Evolutionary conservation across 2,329 filamentous ascomycete species (phyloP).

Genomic region (Cyanodermella asteris): DNA sequence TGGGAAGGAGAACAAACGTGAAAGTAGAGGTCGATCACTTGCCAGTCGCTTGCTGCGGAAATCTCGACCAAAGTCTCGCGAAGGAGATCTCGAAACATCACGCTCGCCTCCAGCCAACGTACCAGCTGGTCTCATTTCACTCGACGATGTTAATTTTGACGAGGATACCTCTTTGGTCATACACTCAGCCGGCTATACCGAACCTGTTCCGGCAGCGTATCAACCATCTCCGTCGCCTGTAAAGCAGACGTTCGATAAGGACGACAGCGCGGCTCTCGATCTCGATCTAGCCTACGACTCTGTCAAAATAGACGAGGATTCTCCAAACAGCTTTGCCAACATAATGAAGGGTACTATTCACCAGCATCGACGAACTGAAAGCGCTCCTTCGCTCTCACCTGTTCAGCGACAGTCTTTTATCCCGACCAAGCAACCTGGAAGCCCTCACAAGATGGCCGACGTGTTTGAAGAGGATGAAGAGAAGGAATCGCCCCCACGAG

Average conservation of each 20-base stretch:
- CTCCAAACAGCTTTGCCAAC: slow-evolving; percentile 22
- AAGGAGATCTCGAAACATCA: no score
- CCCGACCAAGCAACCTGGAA: slow-evolving; percentile 15
- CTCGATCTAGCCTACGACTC: slow-evolving; percentile 82
- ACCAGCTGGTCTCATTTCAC: slow-evolving; percentile 17
- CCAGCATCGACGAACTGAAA: slow-evolving; percentile 27
- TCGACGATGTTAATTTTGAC: slow-evolving; percentile 25
- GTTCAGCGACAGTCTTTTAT: slow-evolving; percentile 21
- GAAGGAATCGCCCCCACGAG: slow-evolving; percentile 14
- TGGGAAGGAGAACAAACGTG: no score
- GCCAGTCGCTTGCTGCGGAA: no score
- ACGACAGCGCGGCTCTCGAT: slow-evolving; percentile 61
- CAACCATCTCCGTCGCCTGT: slow-evolving; percentile 1
- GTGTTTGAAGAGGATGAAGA: slow-evolving; percentile 30
- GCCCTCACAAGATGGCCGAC: slow-evolving; percentile 19
- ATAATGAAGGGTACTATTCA: slow-evolving; percentile 17
- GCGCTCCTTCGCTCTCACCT: slow-evolving; percentile 26
- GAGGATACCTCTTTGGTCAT: slow-evolving; percentile 27
- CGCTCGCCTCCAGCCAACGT: no score
- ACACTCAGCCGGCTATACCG: no score
- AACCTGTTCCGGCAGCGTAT: slow-evolving; percentile 9
- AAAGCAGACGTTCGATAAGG: slow-evolving; percentile 28
- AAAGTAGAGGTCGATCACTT: no score
- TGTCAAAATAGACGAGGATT: no score
- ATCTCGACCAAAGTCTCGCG: no score